Evolutionary conservation across 345 rosid species (phyloP).

Genomic region (Physaria fendleri): DNA sequence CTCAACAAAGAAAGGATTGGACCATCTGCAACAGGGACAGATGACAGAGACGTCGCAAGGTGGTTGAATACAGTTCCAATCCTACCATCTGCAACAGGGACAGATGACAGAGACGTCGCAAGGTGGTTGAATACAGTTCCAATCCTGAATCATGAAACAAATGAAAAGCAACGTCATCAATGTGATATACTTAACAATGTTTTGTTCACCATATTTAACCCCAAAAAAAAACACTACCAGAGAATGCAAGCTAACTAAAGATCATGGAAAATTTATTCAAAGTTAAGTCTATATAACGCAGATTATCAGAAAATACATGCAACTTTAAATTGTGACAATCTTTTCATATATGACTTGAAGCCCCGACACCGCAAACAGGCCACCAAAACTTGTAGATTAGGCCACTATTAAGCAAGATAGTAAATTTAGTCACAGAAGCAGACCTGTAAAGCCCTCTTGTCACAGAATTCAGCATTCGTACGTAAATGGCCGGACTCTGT

Average conservation of each 20-base stretch:
- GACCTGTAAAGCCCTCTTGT: constrained; percentile 86
- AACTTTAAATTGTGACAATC: neutral
- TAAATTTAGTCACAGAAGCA: constrained; percentile 15
- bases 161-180: constrained; percentile 4
- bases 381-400: neutral
- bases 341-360: neutral
- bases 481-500: constrained; percentile 67
- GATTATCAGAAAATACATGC: neutral
- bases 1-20: constrained; percentile 55
- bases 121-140: constrained; percentile 88
- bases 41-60: too few relatives aligned
- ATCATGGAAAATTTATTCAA: neutral
- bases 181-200: neutral
- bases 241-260: neutral
- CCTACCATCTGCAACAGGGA: constrained; percentile 53
- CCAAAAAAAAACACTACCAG: neutral
- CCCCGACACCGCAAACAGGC: neutral
- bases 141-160: constrained; percentile 43
- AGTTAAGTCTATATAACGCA: neutral
- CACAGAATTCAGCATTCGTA: constrained; percentile 55
- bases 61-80: too few relatives aligned
- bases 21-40: too few relatives aligned
- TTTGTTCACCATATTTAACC: neutral
- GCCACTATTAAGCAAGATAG: neutral
- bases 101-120: constrained; percentile 39